A percentile compares a stretch with the other conserved stretches of the same genome.
Conservation (phyloP, 768 basidiomycete genomes). For the Mycena galopus region DNA sequence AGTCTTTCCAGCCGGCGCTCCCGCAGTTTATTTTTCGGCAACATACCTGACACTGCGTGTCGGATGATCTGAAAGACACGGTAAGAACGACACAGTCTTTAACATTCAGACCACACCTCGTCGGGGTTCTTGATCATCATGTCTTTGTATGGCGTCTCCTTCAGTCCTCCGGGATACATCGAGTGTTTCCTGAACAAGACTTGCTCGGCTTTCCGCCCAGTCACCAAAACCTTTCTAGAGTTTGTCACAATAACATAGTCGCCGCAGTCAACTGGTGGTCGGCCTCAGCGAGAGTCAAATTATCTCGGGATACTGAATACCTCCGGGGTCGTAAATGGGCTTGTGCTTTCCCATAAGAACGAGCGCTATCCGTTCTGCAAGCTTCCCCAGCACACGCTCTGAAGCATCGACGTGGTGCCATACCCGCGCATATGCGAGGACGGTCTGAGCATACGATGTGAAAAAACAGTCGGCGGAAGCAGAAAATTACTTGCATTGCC, state of each 20-base stretch:
- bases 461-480: not conserved
- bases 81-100: slow-evolving; percentile 12
- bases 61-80: slow-evolving; percentile 81
- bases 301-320: slow-evolving; percentile 51
- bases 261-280: slow-evolving; percentile 86
- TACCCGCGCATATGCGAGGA: slow-evolving; percentile 91
- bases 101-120: slow-evolving; percentile 69
- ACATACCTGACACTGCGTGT: slow-evolving; percentile 96
- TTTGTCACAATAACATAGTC: slow-evolving; percentile 99
- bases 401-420: slow-evolving; percentile 97
- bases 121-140: slow-evolving; percentile 92
- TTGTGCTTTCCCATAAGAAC: slow-evolving; percentile 99
- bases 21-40: slow-evolving; percentile 97
- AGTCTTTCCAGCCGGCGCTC: slow-evolving; percentile 89
- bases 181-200: slow-evolving; percentile 91
- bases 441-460: slow-evolving; percentile 71
- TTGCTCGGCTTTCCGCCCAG: slow-evolving; percentile 91
- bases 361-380: slow-evolving; percentile 93
- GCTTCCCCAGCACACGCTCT: slow-evolving; percentile 92
- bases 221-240: slow-evolving; percentile 84
- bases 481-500: slow-evolving; percentile 75
- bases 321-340: slow-evolving; percentile 93
- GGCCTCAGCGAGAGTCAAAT: not conserved
- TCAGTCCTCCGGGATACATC: slow-evolving; percentile 93
- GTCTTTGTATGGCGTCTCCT: slow-evolving; percentile 87